Base-by-base conservation (phyloP, 208 protist species). In the Leishmania mexicana region DNA sequence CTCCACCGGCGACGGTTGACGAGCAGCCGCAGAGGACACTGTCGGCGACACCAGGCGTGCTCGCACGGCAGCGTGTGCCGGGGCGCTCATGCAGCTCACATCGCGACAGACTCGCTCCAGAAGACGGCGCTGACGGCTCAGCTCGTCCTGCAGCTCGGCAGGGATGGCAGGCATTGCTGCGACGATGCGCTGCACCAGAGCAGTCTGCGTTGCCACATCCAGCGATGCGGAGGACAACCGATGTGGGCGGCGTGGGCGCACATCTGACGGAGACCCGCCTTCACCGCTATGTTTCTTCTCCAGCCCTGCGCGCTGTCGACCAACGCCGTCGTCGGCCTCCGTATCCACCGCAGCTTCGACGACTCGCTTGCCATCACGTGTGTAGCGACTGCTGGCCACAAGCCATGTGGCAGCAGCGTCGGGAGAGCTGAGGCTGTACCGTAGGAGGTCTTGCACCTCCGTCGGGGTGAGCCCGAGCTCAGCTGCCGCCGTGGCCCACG, bases 51-150 rank as follows among this genome's bases (percentile, higher is more conserved):
- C 58, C 31, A 75, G 40, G 3, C 81, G 75, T 28, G 60, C 58
- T 19, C 53, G 67, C 35, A 64, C 40, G 5, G 58, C 81, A 4
- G 53, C 68, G 35, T 80, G 81, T 45, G 72, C 70, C 11, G 75
- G 38, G 57, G 35, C 57, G 57, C 75, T 78, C 54, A 79, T 79
- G 38, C 21, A 38, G 72, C 40, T 40, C 31, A 85, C 82, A 24
- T 85, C 82, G 11, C 62, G 76, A 45, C 72, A 81, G 49, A 96
- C 81, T 13, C 89, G 83, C 73, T 94, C 89, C 40, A 96, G 80
- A 0, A 94, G 81, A 7, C 79, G 78, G 7, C 89, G 89, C 86
- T 96, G 93, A 8, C 85, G 85, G 3, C 51, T 64, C 21, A 96
- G 81, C 76, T 96, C 93, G 1, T 42, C 70, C n/a, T 81, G 78